Base-by-base conservation (phyloP, 441 rosid species). In the Viola pubescens region DNA sequence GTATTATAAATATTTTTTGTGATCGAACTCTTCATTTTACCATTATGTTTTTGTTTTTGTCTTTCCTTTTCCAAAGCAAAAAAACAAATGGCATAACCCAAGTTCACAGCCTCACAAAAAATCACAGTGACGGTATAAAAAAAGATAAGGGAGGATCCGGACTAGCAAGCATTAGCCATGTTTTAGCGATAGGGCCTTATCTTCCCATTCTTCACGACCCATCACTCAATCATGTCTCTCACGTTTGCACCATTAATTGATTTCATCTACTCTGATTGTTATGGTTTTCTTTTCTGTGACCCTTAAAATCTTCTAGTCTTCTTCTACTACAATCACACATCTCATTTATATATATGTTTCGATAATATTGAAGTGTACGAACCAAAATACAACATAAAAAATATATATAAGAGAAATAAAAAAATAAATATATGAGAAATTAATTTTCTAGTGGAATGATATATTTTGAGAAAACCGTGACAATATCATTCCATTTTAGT, bases 131-230 rank as follows among this genome's bases (percentile, higher is more conserved):
- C 59, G 43, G 38, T 3, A 5, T 2, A 48, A 3, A 43, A 38
- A 26, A 26, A 9, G 74, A 62, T 41, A 11, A 48, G 54, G 51
- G 55, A 19, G 10, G 4, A 34, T 64, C 14, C 6, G 10, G 4
- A 16, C 12, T 4, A 26, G 7, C n/a, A 9, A 9, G 41, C 54
- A 67, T 65, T 59, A 60, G 60, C 79, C 82, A 71, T 75, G 60
- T 73, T 67, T 75, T 75, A 8, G 42, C 10, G 87, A 82, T 82
- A 77, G 76, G 58, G 6, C 65, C 81, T 82, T 77, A 79, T 82
- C 86, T 56, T 26, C 34, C 34, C 34, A 26, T 26, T 26, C 34
- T 26, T 65, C 6, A 48, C 16, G 1, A 19, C 56, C 68, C 70
- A 56, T 58, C 65, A 37, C 49, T 58, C 61, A 26, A 59, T 51